phyloP scores from a whole-genome alignment of 345 rosid species.

The Pistacia vera region DNA sequence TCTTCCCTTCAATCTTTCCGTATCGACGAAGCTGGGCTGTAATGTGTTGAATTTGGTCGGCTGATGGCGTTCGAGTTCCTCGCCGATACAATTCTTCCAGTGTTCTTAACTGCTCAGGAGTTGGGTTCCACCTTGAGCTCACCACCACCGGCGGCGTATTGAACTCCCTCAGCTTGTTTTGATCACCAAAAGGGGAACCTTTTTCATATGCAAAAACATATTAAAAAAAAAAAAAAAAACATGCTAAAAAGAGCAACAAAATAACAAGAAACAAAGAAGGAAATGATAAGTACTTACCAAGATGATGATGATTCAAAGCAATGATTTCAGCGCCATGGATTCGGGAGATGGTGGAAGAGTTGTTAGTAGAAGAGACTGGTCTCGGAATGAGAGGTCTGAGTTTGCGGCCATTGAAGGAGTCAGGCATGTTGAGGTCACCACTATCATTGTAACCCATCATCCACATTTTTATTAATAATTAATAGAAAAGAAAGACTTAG shows the following conservation, averaged over 20 bases:
- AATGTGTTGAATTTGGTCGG: conserved; percentile 90
- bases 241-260: not conserved
- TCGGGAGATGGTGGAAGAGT: conserved; percentile 26
- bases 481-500: not conserved
- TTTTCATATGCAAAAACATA: not conserved
- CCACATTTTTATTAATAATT: conserved; percentile 54
- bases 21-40: conserved; percentile 80
- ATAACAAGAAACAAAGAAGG: not conserved
- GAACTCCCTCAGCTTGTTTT: conserved; percentile 60
- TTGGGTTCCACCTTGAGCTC: conserved; percentile 96
- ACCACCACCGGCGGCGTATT: conserved; percentile 65
- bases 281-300: conserved; percentile 30
- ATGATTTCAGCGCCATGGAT: conserved; percentile 48
- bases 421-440: conserved; percentile 60
- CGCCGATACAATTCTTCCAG: conserved; percentile 82
- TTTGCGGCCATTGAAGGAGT: conserved; percentile 61
- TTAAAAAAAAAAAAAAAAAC: not conserved
- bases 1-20: conserved; percentile 97
- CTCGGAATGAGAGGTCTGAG: conserved; percentile 87
- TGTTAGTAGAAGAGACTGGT: conserved; percentile 44
- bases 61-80: conserved; percentile 90
- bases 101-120: conserved; percentile 81
- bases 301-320: conserved; percentile 67
- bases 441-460: conserved; percentile 87
- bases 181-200: conserved; percentile 40